Conservation (phyloP, 208 protist genomes). For the Wallacemonas sp. region DNA sequence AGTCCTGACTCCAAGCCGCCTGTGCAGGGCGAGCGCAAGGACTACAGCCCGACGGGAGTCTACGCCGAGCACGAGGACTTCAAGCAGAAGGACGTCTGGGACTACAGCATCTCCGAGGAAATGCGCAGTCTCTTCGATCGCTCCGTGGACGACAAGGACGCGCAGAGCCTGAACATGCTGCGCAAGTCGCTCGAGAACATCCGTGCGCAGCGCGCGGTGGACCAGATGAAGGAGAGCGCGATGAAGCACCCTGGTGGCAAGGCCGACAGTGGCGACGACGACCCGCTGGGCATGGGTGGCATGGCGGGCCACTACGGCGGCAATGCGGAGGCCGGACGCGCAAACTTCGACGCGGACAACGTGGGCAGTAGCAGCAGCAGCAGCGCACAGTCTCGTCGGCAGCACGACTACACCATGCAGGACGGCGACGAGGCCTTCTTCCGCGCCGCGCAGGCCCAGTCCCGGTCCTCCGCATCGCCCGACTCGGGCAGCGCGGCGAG, state of each 20-base stretch:
- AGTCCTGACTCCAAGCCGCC: constrained; percentile 51
- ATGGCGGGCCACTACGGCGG: constrained; percentile 56
- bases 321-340: constrained; percentile 32
- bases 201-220: constrained; percentile 69
- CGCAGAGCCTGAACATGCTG: constrained; percentile 79
- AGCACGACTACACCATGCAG: neutral
- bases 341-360: constrained; percentile 57
- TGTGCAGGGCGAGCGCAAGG: constrained; percentile 78
- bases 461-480: neutral
- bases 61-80: constrained; percentile 81
- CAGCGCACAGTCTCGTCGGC: neutral
- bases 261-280: constrained; percentile 13
- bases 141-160: constrained; percentile 72
- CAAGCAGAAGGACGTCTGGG: constrained; percentile 84
- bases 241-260: constrained; percentile 51
- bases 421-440: constrained; percentile 8
- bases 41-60: constrained; percentile 81
- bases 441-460: neutral
- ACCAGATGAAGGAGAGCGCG: constrained; percentile 85
- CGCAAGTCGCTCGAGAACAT: constrained; percentile 89
- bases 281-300: constrained; percentile 35
- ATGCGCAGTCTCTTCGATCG: constrained; percentile 81
- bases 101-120: constrained; percentile 70
- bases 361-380: constrained; percentile 2
- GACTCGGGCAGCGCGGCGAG: neutral